These are phyloP conservation scores for Cucurbitaria berberidis DNA, from an alignment of 2,329 filamentous ascomycete genomes.

Conservation along the genomic window DNA sequence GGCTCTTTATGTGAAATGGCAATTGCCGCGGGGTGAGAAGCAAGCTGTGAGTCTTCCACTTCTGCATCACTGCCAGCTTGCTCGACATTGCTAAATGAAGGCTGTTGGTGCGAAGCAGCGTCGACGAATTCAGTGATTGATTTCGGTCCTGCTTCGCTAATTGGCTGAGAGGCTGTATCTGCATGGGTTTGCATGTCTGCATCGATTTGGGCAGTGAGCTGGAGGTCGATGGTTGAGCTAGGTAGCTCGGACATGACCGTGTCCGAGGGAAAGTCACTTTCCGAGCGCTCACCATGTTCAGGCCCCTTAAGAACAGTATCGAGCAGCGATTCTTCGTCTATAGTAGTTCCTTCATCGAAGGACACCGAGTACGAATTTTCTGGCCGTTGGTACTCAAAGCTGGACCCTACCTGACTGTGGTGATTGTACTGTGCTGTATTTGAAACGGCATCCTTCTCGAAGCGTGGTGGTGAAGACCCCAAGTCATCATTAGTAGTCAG, in stretches of 20 bases:
- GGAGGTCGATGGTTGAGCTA: slow-evolving; percentile 41
- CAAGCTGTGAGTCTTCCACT: slow-evolving; percentile 27
- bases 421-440: neutral
- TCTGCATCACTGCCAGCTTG: slow-evolving; percentile 26
- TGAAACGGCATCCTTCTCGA: slow-evolving; percentile 19
- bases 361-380: slow-evolving; percentile 24
- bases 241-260: slow-evolving; percentile 30
- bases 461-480: slow-evolving; percentile 45
- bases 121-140: slow-evolving; percentile 34
- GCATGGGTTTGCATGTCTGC: slow-evolving; percentile 39
- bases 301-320: slow-evolving; percentile 11
- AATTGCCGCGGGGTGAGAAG: slow-evolving; percentile 4
- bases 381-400: slow-evolving; percentile 27
- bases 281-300: slow-evolving; percentile 9
- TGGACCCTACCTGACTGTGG: slow-evolving; percentile 21
- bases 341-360: slow-evolving; percentile 43
- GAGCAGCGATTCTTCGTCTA: slow-evolving; percentile 35
- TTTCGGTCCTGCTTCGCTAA: slow-evolving; percentile 13
- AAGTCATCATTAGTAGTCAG: slow-evolving; percentile 33
- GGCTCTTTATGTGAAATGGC: slow-evolving; percentile 6
- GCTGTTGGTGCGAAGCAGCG: slow-evolving; percentile 25
- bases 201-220: slow-evolving; percentile 45
- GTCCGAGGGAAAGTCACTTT: slow-evolving; percentile 8
- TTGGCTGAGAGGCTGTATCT: slow-evolving; percentile 4
- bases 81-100: neutral